Conservation (phyloP, 768 basidiomycete species). For the Lactarius hatsudake region DNA sequence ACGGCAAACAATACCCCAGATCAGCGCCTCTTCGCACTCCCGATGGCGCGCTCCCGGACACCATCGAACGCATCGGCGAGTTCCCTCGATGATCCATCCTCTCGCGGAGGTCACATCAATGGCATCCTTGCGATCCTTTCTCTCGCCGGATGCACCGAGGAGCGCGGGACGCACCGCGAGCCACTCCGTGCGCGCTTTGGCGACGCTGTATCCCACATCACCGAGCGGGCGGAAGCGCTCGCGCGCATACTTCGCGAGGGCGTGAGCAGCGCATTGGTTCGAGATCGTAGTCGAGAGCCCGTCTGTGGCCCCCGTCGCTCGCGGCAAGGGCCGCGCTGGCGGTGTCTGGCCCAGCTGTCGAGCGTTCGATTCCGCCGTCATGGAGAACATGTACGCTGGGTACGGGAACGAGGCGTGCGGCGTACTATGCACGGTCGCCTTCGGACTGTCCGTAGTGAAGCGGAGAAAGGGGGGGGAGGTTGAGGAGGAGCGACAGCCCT, state of each 20-base stretch:
- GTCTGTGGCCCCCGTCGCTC: conserved; percentile 1
- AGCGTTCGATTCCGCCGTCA: conserved; percentile 17
- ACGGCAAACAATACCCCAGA: conserved; percentile 28
- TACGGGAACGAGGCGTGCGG: conserved; percentile 24
- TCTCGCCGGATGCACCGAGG: conserved; percentile 34
- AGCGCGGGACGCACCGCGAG: conserved; percentile 32
- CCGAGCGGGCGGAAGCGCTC: conserved; percentile 33
- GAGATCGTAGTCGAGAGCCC: conserved; percentile 29
- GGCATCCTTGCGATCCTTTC: conserved; percentile 37
- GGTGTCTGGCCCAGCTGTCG: conserved; percentile 10
- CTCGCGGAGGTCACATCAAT: conserved; percentile 30
- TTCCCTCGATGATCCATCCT: conserved; percentile 14
- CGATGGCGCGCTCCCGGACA: conserved; percentile 19
- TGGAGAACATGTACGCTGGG: conserved; percentile 29
- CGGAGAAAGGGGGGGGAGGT: conserved; percentile 20
- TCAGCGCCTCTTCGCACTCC: conserved; percentile 18
- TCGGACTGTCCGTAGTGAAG: conserved; percentile 24
- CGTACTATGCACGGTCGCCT: conserved; percentile 25
- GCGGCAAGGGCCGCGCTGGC: conserved; percentile 3
- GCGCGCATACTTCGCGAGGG: conserved; percentile 34
- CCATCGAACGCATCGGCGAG: conserved; percentile 26
- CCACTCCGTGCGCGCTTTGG: conserved; percentile 35
- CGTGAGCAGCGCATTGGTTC: conserved; percentile 36
- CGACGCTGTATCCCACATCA: conserved; percentile 31
- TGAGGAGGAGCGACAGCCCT: conserved; percentile 8